Conservation (phyloP, 1,139 yeast species). For the Sugiyamaella sp. region DNA sequence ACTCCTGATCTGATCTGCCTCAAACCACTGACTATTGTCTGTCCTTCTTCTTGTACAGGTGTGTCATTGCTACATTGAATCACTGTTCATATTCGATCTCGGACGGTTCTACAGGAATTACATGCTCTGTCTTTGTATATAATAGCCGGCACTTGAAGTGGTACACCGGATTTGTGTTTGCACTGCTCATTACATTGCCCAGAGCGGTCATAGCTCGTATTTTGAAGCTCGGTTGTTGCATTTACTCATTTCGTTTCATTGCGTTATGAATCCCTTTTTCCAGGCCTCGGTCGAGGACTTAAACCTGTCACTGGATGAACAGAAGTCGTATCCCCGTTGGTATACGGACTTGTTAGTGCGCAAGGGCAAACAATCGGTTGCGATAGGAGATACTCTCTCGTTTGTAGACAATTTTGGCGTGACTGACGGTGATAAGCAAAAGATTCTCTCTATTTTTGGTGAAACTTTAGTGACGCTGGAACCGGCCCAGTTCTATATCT, state of each 20-base stretch:
- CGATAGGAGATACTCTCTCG: conserved; percentile 43
- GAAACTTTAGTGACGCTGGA: conserved; percentile 41
- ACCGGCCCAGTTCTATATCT: conserved; percentile 47
- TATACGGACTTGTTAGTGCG: conserved; percentile 47
- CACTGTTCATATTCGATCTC: too few species aligned
- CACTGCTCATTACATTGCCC: too few species aligned
- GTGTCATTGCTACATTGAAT: too few species aligned
- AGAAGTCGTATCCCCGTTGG: conserved; percentile 48
- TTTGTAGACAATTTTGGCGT: conserved; percentile 48
- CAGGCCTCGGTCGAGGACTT: conserved; percentile 36
- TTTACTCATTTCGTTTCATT: not conserved
- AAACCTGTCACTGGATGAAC: conserved; percentile 45
- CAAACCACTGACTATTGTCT: too few species aligned
- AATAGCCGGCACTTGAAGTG: too few species aligned
- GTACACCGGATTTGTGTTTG: too few species aligned
- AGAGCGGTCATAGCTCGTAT: too few species aligned
- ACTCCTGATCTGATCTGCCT: too few species aligned
- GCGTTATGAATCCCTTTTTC: conserved; percentile 6
- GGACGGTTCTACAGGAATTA: too few species aligned
- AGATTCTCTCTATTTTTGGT: conserved; percentile 39
- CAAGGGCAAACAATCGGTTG: conserved; percentile 42
- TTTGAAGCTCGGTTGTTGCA: too few species aligned
- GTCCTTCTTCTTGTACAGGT: too few species aligned
- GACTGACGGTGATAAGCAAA: conserved; percentile 37
- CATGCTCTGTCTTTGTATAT: too few species aligned